Percentiles rank a stretch among this genome's conserved stretches.
Evolutionary conservation across 257 asterid species (phyloP).

Genomic region (Solanum pinnatisectum): DNA sequence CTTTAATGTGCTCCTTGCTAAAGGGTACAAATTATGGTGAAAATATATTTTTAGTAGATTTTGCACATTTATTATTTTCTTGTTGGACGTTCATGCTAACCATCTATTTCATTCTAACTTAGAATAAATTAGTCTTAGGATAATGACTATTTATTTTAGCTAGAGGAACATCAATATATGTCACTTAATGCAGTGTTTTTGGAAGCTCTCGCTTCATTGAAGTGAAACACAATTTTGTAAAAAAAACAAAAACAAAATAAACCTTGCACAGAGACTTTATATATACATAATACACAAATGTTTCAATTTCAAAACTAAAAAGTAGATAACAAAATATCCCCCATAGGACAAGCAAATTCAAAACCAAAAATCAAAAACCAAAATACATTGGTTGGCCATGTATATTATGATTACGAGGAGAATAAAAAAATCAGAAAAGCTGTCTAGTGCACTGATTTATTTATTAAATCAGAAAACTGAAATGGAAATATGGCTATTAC

Average conservation of each 20-base stretch:
- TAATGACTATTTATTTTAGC: not conserved
- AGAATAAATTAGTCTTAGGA: not conserved
- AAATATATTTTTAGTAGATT: not conserved
- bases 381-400: not conserved
- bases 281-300: not conserved
- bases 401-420: not conserved
- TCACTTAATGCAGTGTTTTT: not conserved
- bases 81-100: not conserved
- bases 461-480: not conserved
- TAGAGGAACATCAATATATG: not conserved
- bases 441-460: not conserved
- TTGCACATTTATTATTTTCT: not conserved
- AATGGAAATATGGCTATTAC: not conserved
- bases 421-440: not conserved
- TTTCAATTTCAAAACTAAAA: not conserved
- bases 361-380: not conserved
- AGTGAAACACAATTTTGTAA: not conserved
- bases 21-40: not conserved
- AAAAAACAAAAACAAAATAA: not conserved
- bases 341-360: not conserved
- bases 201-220: not conserved
- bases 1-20: not conserved
- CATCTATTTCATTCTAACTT: not conserved
- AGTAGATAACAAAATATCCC: not conserved
- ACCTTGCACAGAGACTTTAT: not conserved